phyloP scores from a whole-genome alignment of 192 early-diverging fungal genomes.

The Lobosporangium transversale region DNA sequence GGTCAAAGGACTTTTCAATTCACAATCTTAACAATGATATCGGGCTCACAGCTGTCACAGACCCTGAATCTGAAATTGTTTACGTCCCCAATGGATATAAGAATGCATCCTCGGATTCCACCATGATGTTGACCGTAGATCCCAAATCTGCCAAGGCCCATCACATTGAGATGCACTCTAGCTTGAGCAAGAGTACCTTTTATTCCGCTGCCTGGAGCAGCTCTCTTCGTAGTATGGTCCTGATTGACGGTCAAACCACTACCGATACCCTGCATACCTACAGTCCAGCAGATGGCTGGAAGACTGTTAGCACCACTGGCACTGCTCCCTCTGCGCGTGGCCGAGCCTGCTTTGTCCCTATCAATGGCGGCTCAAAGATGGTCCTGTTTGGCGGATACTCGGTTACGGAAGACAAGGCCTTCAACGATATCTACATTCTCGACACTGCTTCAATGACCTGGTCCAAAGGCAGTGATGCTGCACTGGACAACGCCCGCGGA shows the following conservation, averaged over 20 bases:
- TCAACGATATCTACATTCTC: slow-evolving; percentile 22
- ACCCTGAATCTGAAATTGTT: background rate
- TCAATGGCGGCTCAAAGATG: slow-evolving; percentile 7
- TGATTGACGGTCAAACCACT: background rate
- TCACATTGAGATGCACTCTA: background rate
- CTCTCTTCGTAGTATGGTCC: background rate
- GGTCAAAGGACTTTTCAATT: background rate
- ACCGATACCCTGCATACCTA: slow-evolving; percentile 3
- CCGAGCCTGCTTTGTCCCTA: slow-evolving; percentile 6
- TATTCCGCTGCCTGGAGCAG: slow-evolving; percentile 3
- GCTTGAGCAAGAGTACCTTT: background rate
- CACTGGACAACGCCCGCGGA: background rate
- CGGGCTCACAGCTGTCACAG: background rate
- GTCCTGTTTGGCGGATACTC: slow-evolving; percentile 26
- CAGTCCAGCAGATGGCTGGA: slow-evolving; percentile 1
- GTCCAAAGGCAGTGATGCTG: slow-evolving; percentile 10
- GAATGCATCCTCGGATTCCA: too few species aligned
- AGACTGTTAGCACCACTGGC: background rate
- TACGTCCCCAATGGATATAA: slow-evolving; percentile 9
- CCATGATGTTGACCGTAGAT: background rate
- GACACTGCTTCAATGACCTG: slow-evolving; percentile 9
- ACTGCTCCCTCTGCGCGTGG: background rate
- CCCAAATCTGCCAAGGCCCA: background rate
- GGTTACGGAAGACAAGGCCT: background rate
- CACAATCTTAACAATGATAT: background rate